phyloP scores from a whole-genome alignment of 2,329 filamentous ascomycete species.

The Chaetomium sp. region DNA sequence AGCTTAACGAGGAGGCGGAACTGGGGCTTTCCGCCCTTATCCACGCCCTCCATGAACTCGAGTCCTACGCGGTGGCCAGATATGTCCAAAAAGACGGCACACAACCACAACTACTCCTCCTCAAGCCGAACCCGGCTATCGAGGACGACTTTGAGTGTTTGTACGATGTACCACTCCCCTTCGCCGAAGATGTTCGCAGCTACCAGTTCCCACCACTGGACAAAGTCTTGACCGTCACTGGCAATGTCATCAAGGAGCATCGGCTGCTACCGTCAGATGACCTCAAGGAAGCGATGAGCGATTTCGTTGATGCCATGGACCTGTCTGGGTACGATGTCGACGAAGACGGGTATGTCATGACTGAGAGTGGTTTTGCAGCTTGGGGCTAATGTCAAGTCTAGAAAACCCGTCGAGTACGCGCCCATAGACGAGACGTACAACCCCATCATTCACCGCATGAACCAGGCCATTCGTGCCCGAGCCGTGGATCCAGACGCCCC shows the following conservation, averaged over 20 bases:
- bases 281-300: slow-evolving; percentile 74
- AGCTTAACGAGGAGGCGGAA: slow-evolving; percentile 71
- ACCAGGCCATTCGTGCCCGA: slow-evolving; percentile 75
- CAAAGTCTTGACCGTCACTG: slow-evolving; percentile 78
- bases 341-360: slow-evolving; percentile 58
- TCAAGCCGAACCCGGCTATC: slow-evolving; percentile 63
- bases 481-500: slow-evolving; percentile 66
- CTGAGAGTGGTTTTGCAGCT: background rate
- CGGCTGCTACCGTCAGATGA: slow-evolving; percentile 72
- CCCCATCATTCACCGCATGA: slow-evolving; percentile 80
- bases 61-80: slow-evolving; percentile 79
- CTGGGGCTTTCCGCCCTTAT: slow-evolving; percentile 85
- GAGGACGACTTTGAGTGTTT: slow-evolving; percentile 77
- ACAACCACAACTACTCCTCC: slow-evolving; percentile 66
- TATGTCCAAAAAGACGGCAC: slow-evolving; percentile 80
- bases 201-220: slow-evolving; percentile 91
- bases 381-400: slow-evolving; percentile 17
- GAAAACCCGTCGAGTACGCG: slow-evolving; percentile 59
- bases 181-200: slow-evolving; percentile 83
- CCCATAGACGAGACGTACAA: slow-evolving; percentile 77
- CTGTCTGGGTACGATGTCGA: slow-evolving; percentile 64
- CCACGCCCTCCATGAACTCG: slow-evolving; percentile 76
- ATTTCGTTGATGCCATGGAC: slow-evolving; percentile 92
- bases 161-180: slow-evolving; percentile 84
- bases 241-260: slow-evolving; percentile 72